These are phyloP conservation scores for Xerophyta viscosa DNA, from an alignment of 106 monocot genomes.

Conservation along the genomic window DNA sequence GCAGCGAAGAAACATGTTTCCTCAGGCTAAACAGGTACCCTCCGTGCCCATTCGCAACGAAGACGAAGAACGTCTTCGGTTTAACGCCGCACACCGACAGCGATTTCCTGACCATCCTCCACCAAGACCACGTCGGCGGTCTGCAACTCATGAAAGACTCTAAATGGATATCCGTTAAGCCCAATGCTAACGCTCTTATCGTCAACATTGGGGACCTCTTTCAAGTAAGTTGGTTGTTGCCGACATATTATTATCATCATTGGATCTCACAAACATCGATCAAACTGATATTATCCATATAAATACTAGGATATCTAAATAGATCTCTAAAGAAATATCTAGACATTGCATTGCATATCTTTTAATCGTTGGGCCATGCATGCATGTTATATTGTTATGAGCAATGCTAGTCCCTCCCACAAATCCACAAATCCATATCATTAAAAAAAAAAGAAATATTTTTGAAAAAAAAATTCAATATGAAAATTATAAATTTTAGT, in stretches of 20 bases:
- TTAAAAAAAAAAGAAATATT: no score
- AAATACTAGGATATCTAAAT: no score
- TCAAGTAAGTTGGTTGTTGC: conserved; percentile 37
- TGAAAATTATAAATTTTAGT: no score
- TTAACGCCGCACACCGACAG: conserved; percentile 86
- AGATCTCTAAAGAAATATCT: no score
- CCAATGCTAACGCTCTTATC: conserved; percentile 67
- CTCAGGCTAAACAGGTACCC: conserved; percentile 82
- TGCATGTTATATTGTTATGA: not conserved
- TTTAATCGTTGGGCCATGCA: no score
- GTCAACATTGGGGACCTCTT: conserved; percentile 97
- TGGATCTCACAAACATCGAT: not conserved
- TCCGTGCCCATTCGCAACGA: conserved; percentile 53
- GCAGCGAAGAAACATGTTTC: conserved; percentile 61
- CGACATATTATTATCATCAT: not conserved
- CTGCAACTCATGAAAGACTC: conserved; percentile 74
- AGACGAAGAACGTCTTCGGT: conserved; percentile 51
- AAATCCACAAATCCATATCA: no score
- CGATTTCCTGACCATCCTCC: conserved; percentile 82
- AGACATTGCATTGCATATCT: no score
- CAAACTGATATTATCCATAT: not conserved
- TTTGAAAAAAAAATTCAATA: no score
- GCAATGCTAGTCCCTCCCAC: no score
- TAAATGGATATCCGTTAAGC: conserved; percentile 68
- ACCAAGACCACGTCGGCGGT: conserved; percentile 80